These are phyloP conservation scores for Podospora bellae-mahoneyi DNA, from an alignment of 495 filamentous ascomycete genomes.

Conservation along the genomic window DNA sequence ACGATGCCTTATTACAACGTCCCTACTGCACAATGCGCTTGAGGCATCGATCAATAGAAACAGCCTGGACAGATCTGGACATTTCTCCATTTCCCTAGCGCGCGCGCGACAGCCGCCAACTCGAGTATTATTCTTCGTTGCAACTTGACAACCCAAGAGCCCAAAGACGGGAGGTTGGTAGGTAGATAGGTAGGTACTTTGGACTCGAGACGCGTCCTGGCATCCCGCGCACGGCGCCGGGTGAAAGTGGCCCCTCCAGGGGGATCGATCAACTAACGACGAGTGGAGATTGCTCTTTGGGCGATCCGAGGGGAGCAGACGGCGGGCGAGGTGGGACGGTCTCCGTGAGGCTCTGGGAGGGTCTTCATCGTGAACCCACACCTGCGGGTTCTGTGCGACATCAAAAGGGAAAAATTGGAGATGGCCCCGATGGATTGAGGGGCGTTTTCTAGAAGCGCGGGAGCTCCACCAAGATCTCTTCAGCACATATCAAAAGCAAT, in stretches of 20 bases:
- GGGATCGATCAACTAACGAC: slow-evolving; percentile 21
- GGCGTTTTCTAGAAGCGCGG: slow-evolving; percentile 34
- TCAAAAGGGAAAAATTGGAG: slow-evolving; percentile 30
- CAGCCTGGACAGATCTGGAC: not conserved
- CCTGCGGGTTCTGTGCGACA: slow-evolving; percentile 41
- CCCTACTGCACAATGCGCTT: not conserved
- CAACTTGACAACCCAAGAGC: not conserved
- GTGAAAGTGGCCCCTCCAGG: slow-evolving; percentile 28
- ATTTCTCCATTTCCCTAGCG: not conserved
- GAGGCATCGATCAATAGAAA: no score
- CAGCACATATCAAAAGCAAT: slow-evolving; percentile 19
- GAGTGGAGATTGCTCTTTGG: slow-evolving; percentile 29
- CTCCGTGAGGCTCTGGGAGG: slow-evolving; percentile 41
- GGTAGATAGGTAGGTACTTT: not conserved
- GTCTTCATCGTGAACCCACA: slow-evolving; percentile 40
- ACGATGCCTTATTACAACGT: not conserved
- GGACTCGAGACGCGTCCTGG: slow-evolving; percentile 1
- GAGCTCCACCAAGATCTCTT: slow-evolving; percentile 23
- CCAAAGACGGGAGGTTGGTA: not conserved
- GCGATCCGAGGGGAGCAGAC: slow-evolving; percentile 27
- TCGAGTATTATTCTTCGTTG: not conserved
- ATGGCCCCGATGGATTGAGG: slow-evolving; percentile 20
- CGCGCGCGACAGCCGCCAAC: not conserved
- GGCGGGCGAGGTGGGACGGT: slow-evolving; percentile 2
- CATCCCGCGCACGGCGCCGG: slow-evolving; percentile 24